These are phyloP conservation scores for Spinacia oleracea DNA, from an alignment of 179 eudicot species.

Conservation along the genomic window DNA sequence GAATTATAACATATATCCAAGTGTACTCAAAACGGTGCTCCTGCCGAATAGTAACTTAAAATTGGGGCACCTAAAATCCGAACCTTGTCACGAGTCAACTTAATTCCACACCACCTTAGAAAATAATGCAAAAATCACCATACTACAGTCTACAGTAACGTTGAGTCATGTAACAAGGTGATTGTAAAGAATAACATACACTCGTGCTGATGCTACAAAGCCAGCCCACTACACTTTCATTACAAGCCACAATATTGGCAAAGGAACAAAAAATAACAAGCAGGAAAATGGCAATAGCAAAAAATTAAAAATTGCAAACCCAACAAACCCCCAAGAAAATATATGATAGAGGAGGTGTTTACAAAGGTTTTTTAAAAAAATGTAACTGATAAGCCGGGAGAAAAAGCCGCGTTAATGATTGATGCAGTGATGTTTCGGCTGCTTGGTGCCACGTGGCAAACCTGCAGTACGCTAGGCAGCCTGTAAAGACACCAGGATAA, in stretches of 20 bases:
- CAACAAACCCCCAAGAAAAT: slow-evolving; percentile 27
- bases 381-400: slow-evolving; percentile 2
- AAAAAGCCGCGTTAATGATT: slow-evolving; percentile 1
- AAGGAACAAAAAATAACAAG: slow-evolving; percentile 22
- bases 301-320: slow-evolving; percentile 25
- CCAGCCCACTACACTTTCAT: slow-evolving; percentile 31
- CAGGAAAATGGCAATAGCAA: slow-evolving; percentile 25
- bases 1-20: too few relatives aligned
- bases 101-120: too few relatives aligned
- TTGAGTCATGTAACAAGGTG: not conserved
- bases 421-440: slow-evolving; percentile 11
- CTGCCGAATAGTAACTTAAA: too few relatives aligned
- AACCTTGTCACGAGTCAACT: too few relatives aligned
- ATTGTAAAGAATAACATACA: slow-evolving; percentile 17
- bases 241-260: slow-evolving; percentile 42
- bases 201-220: slow-evolving; percentile 33
- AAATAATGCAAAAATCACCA: not conserved
- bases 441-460: not conserved
- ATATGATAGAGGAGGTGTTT: slow-evolving; percentile 17
- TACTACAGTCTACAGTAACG: slow-evolving; percentile 5
- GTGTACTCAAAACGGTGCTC: too few relatives aligned
- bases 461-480: slow-evolving; percentile 5
- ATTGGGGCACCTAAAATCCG: too few relatives aligned
- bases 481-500: slow-evolving; percentile 5
- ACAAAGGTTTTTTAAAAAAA: slow-evolving; percentile 12